Percentiles rank a stretch among this genome's conserved stretches.
Conservation (phyloP, 2,329 filamentous ascomycete species). For the Phialophora expanda region DNA sequence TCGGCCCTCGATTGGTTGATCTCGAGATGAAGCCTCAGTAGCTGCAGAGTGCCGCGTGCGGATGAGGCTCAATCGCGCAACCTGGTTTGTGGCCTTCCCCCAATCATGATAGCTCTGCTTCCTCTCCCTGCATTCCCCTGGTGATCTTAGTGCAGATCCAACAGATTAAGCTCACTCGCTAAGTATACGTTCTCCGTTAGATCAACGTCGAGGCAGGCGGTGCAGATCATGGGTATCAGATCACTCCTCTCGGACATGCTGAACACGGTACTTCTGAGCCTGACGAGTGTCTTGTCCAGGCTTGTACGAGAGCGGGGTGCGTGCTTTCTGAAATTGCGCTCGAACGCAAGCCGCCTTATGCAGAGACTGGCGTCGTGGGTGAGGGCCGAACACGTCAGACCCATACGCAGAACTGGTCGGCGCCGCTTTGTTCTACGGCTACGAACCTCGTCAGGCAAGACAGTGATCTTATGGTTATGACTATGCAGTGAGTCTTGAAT, state of each 20-base stretch:
- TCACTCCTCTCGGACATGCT: background rate
- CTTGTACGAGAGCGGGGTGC: background rate
- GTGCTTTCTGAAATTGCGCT: background rate
- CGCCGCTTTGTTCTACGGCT: background rate
- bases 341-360: background rate
- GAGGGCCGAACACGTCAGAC: background rate
- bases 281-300: background rate
- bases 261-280: background rate
- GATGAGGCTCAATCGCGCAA: conserved; percentile 8
- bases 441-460: background rate
- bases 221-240: conserved; percentile 1
- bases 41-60: conserved; percentile 1
- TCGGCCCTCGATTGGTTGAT: conserved; percentile 12
- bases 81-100: background rate
- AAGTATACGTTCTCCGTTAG: background rate
- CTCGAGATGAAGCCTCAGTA: conserved; percentile 10
- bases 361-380: background rate
- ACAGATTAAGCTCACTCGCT: background rate
- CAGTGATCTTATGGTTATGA: background rate
- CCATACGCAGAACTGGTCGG: background rate
- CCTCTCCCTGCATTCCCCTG: conserved; percentile 5
- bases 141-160: conserved; percentile 12
- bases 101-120: conserved; percentile 4
- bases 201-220: background rate
- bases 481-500: background rate